Conservation (phyloP, 2,329 filamentous ascomycete genomes). For the Fusarium proliferatum region DNA sequence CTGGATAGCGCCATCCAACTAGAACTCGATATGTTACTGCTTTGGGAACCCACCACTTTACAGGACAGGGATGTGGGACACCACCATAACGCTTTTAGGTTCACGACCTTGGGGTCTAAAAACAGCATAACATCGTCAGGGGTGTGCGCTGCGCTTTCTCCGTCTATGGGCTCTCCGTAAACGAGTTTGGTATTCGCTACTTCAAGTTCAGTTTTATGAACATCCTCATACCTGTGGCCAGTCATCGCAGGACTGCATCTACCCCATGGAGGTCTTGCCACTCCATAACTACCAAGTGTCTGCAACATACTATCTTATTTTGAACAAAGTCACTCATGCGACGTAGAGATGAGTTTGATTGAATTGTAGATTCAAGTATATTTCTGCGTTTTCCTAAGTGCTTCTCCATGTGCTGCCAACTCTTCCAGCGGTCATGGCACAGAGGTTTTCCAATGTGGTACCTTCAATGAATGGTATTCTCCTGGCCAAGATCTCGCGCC, state of each 20-base stretch:
- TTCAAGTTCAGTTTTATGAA: too few relatives aligned
- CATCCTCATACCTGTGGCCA: not conserved
- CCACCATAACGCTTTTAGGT: conserved; percentile 15
- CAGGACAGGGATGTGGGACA: conserved; percentile 33
- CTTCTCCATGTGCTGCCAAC: not conserved
- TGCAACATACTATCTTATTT: not conserved
- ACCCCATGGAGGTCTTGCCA: not conserved
- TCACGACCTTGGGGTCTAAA: conserved; percentile 9
- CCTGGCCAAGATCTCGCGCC: not conserved
- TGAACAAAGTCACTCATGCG: not conserved
- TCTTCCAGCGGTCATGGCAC: not conserved
- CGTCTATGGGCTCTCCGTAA: not conserved
- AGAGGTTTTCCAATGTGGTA: not conserved
- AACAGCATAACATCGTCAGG: conserved; percentile 11
- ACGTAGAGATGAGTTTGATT: not conserved
- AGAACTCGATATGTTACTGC: conserved; percentile 11
- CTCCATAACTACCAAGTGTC: not conserved
- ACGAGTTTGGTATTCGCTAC: not conserved
- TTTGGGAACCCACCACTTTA: not conserved
- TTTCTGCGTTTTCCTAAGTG: not conserved
- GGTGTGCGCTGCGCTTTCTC: not conserved
- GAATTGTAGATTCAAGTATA: not conserved
- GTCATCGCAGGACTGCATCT: not conserved
- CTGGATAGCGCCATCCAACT: not conserved
- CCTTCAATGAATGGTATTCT: not conserved